Evolutionary conservation across 768 basidiomycete genomes (phyloP).

Genomic region (Agrocybe pediades): DNA sequence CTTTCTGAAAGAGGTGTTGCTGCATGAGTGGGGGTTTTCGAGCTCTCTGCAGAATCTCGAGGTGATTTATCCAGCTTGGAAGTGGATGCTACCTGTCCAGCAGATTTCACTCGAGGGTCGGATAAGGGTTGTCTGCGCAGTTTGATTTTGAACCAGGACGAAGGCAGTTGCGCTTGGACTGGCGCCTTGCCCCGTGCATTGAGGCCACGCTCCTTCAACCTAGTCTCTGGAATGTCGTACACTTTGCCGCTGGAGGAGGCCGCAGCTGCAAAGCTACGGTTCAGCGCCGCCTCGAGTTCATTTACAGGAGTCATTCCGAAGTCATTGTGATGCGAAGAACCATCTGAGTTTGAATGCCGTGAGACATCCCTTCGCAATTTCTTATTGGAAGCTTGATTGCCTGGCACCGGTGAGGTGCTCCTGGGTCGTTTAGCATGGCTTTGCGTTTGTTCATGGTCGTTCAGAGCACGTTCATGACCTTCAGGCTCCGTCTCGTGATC

Average conservation of each 20-base stretch:
- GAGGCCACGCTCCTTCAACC: too few relatives aligned
- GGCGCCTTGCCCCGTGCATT: too few relatives aligned
- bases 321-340: not conserved
- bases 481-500: not conserved
- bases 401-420: not conserved
- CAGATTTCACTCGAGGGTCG: too few relatives aligned
- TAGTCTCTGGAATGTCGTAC: not conserved
- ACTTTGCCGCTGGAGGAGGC: not conserved
- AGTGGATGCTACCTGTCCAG: too few relatives aligned
- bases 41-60: too few relatives aligned
- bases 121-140: too few relatives aligned
- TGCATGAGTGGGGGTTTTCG: too few relatives aligned
- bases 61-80: too few relatives aligned
- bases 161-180: too few relatives aligned
- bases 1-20: too few relatives aligned
- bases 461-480: constrained; percentile 1
- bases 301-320: not conserved
- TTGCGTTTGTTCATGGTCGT: constrained; percentile 2
- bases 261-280: not conserved
- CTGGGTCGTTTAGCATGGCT: constrained; percentile 2
- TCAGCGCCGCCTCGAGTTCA: not conserved
- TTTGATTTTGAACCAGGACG: too few relatives aligned
- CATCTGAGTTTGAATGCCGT: not conserved
- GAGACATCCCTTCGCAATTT: not conserved
- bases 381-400: not conserved